Conservation (phyloP, 2,329 filamentous ascomycete genomes). For the Hirsutella rhossiliensis region DNA sequence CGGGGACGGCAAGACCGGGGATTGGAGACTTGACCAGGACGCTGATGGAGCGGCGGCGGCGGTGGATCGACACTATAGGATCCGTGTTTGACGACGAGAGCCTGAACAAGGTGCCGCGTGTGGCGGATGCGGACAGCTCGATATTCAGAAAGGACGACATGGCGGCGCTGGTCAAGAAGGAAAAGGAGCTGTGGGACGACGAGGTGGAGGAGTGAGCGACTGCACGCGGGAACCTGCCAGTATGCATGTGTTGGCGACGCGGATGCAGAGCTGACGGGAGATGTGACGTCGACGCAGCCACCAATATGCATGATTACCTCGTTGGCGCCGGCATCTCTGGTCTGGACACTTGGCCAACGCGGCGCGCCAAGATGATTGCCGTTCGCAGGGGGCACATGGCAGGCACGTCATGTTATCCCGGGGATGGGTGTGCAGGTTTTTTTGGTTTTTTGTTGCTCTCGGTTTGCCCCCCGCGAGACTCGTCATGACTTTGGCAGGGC, state of each 20-base stretch:
- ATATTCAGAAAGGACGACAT: slow-evolving; percentile 68
- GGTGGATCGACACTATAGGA: slow-evolving; percentile 86
- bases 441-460: too few relatives aligned
- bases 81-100: slow-evolving; percentile 81
- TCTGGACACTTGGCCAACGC: too few relatives aligned
- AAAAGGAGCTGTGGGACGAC: slow-evolving; percentile 73
- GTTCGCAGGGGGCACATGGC: too few relatives aligned
- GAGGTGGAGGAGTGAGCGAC: slow-evolving; percentile 48
- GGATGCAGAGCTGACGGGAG: not conserved
- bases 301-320: too few relatives aligned
- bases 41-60: slow-evolving; percentile 78
- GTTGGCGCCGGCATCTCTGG: too few relatives aligned
- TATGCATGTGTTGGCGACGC: not conserved
- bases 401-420: too few relatives aligned
- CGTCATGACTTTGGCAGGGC: too few relatives aligned
- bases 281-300: too few relatives aligned
- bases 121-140: slow-evolving; percentile 47
- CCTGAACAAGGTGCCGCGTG: slow-evolving; percentile 57
- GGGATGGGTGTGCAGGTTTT: too few relatives aligned
- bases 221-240: not conserved
- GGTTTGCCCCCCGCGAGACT: too few relatives aligned
- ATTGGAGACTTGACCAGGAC: slow-evolving; percentile 87
- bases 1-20: slow-evolving; percentile 57
- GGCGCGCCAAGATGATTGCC: too few relatives aligned
- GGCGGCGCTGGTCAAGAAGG: slow-evolving; percentile 59